Percentiles rank a stretch among this genome's conserved stretches.
phyloP scores from a whole-genome alignment of 768 basidiomycete genomes.

The Leccinum boreale region DNA sequence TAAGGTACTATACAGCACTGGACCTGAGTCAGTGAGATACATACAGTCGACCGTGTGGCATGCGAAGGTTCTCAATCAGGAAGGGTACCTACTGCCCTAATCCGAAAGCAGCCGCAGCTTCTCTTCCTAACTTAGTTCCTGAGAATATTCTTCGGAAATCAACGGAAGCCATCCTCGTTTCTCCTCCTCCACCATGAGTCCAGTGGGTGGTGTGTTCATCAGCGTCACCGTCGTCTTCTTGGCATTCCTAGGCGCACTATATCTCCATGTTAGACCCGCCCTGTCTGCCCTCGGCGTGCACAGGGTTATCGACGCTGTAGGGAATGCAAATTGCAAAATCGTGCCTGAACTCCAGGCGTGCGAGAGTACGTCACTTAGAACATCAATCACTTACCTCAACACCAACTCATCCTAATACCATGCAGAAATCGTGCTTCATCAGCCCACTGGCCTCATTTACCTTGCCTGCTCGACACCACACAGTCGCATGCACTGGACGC shows the following conservation, averaged over 20 bases:
- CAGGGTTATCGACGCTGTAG: slow-evolving; percentile 42
- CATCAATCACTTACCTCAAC: neutral
- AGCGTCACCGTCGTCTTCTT: slow-evolving; percentile 26
- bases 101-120: neutral
- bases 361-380: slow-evolving; percentile 47
- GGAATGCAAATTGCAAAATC: slow-evolving; percentile 46
- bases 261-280: slow-evolving; percentile 47
- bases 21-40: too few species aligned
- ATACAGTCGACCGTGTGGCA: too few species aligned
- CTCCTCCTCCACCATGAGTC: neutral
- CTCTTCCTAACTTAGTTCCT: neutral
- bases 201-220: neutral
- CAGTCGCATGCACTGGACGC: slow-evolving; percentile 52
- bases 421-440: slow-evolving; percentile 57
- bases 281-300: slow-evolving; percentile 43
- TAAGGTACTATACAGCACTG: too few species aligned
- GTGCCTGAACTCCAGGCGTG: slow-evolving; percentile 61
- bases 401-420: slow-evolving; percentile 9
- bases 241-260: slow-evolving; percentile 42
- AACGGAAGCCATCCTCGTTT: neutral
- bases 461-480: slow-evolving; percentile 58
- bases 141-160: neutral
- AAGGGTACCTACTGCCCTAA: too few species aligned
- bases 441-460: slow-evolving; percentile 54
- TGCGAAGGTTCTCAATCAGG: too few species aligned